Evolutionary conservation across 306 rosid species (phyloP).

Genomic region (Malus fusca): DNA sequence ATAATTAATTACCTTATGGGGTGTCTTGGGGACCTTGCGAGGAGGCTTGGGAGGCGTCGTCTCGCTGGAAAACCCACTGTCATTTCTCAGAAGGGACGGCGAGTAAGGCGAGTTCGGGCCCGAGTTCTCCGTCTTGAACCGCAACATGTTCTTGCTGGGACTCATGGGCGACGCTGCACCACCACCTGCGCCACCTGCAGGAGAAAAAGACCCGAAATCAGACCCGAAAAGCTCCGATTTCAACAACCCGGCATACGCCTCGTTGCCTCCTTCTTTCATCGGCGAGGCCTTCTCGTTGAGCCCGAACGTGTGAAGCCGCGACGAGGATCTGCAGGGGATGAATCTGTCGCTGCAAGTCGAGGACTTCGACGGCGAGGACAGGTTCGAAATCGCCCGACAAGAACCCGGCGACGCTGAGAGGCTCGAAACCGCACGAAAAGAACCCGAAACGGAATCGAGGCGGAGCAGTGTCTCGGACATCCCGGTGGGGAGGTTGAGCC

Average conservation of each 20-base stretch:
- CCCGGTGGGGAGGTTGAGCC: conserved; percentile 81
- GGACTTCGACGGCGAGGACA: conserved; percentile 45
- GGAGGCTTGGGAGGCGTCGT: conserved; percentile 91
- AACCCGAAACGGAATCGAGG: conserved; percentile 49
- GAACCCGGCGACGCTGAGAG: conserved; percentile 36
- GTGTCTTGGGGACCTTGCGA: conserved; percentile 92
- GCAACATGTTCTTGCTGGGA: conserved; percentile 83
- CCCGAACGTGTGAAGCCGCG: conserved; percentile 88
- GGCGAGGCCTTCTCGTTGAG: conserved; percentile 74
- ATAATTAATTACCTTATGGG: conserved; percentile 56
- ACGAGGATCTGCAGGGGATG: conserved; percentile 93
- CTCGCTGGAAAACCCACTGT: conserved; percentile 41
- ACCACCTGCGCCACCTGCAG: conserved; percentile 39
- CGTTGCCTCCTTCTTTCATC: conserved; percentile 77
- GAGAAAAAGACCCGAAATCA: conserved; percentile 75
- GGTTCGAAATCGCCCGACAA: conserved; percentile 30
- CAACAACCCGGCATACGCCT: conserved; percentile 65
- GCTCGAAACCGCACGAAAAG: conserved; percentile 37
- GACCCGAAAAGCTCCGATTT: conserved; percentile 85
- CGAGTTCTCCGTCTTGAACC: conserved; percentile 73
- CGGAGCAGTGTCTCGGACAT: conserved; percentile 74
- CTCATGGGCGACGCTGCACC: conserved; percentile 51
- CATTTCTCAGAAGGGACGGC: conserved; percentile 60
- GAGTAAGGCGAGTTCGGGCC: conserved; percentile 79
- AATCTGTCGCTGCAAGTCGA: conserved; percentile 83